These are phyloP conservation scores for Macrolepiota albuminosa DNA, from an alignment of 768 basidiomycete species.

Conservation along the genomic window DNA sequence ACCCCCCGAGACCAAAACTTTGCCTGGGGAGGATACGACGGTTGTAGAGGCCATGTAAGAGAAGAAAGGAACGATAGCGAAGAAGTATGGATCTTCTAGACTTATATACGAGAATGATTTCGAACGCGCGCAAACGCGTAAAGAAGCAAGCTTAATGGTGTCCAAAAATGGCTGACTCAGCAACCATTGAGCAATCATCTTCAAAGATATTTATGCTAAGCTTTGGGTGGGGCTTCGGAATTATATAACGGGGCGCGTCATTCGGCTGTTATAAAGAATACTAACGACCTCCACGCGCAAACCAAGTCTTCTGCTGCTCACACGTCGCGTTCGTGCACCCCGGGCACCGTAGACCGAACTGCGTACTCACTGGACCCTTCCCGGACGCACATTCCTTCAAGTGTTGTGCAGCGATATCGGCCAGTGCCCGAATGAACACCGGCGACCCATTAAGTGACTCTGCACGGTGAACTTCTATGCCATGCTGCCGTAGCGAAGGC, in stretches of 20 bases:
- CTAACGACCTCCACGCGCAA: conserved; percentile 68
- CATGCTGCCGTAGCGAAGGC: conserved; percentile 52
- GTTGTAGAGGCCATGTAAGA: conserved; percentile 46
- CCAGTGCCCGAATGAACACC: conserved; percentile 90
- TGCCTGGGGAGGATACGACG: conserved; percentile 88
- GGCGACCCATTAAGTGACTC: conserved; percentile 94
- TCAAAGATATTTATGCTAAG: neutral
- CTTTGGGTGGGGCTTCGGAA: conserved; percentile 2
- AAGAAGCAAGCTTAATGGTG: neutral
- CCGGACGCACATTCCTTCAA: conserved; percentile 58
- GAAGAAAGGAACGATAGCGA: conserved; percentile 5
- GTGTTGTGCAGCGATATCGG: conserved; percentile 85
- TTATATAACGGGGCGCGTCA: neutral
- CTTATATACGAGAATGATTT: conserved; percentile 8
- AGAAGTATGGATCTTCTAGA: neutral
- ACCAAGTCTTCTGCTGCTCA: conserved; percentile 84
- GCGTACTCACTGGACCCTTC: conserved; percentile 65
- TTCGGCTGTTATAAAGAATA: conserved; percentile 7
- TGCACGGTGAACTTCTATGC: conserved; percentile 84
- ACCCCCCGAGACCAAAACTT: conserved; percentile 92
- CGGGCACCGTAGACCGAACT: conserved; percentile 86
- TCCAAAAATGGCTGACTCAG: conserved; percentile 11
- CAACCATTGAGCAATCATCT: neutral
- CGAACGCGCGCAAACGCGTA: conserved; percentile 10
- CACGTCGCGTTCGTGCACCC: conserved; percentile 91